Conservation (phyloP, 1,284 basidiomycete genomes). For the Ganoderma sinense region DNA sequence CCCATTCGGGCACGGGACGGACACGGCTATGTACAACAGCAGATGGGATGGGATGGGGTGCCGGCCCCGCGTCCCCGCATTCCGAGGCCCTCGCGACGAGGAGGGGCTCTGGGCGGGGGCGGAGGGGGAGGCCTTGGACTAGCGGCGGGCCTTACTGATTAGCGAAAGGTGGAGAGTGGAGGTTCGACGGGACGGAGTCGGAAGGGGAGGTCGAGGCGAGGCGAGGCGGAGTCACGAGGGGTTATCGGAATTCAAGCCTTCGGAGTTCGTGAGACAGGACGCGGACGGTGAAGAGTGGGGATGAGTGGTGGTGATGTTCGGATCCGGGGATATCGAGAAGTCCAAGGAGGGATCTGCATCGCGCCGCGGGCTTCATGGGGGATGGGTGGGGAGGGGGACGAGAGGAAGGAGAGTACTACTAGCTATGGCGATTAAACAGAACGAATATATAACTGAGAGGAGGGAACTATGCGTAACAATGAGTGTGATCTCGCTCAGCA, state of each 20-base stretch:
- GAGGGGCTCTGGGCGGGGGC: not conserved
- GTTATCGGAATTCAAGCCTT: not conserved
- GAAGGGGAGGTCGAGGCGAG: not conserved
- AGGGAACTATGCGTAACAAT: conserved; percentile 18
- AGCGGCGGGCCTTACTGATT: not conserved
- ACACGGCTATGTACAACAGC: not conserved
- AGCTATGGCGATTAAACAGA: conserved; percentile 15
- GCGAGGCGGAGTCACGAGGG: not conserved
- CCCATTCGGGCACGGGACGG: not conserved
- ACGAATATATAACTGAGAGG: conserved; percentile 18
- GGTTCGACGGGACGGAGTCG: not conserved
- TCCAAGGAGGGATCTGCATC: not conserved
- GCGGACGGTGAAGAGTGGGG: not conserved
- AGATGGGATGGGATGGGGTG: not conserved
- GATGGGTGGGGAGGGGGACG: not conserved
- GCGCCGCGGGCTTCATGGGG: not conserved
- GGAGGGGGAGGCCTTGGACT: not conserved
- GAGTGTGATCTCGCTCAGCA: conserved; percentile 12
- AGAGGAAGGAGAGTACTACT: conserved; percentile 12
- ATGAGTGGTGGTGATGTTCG: not conserved
- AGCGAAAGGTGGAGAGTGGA: not conserved
- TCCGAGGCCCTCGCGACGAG: not conserved
- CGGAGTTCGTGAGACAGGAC: not conserved
- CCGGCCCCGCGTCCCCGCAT: not conserved
- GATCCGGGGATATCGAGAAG: not conserved